These are phyloP conservation scores for Colletotrichum sp. DNA, from an alignment of 2,329 filamentous ascomycete species.

Conservation along the genomic window DNA sequence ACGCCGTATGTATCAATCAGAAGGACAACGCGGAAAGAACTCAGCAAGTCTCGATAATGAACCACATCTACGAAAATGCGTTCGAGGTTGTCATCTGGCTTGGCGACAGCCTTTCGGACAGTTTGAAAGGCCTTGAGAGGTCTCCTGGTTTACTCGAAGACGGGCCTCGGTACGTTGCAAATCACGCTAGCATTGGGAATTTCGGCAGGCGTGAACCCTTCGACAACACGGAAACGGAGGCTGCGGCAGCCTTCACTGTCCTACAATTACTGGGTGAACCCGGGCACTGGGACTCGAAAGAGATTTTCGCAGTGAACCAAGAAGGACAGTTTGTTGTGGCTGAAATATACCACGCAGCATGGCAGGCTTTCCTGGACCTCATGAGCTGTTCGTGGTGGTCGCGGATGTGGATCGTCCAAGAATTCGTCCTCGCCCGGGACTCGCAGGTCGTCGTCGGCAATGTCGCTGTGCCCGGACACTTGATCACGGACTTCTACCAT, in stretches of 20 bases:
- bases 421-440: not conserved
- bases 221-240: not conserved
- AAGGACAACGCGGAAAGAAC: not conserved
- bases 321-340: not conserved
- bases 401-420: not conserved
- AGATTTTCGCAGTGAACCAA: not conserved
- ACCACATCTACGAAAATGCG: not conserved
- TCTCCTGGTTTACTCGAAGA: not conserved
- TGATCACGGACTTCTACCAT: not conserved
- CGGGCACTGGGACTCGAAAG: not conserved
- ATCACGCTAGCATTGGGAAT: not conserved
- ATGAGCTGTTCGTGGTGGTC: not conserved
- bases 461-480: not conserved
- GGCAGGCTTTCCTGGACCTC: not conserved
- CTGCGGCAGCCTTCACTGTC: not conserved
- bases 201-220: not conserved
- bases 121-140: not conserved
- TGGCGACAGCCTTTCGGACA: not conserved
- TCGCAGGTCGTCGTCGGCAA: not conserved
- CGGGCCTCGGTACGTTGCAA: not conserved
- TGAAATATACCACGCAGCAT: not conserved
- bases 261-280: not conserved
- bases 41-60: not conserved
- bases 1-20: not conserved
- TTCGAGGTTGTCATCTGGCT: not conserved